Evolutionary conservation across 805 yeast genomes (phyloP).

Genomic region (Cyberlindnera mississippiensis): DNA sequence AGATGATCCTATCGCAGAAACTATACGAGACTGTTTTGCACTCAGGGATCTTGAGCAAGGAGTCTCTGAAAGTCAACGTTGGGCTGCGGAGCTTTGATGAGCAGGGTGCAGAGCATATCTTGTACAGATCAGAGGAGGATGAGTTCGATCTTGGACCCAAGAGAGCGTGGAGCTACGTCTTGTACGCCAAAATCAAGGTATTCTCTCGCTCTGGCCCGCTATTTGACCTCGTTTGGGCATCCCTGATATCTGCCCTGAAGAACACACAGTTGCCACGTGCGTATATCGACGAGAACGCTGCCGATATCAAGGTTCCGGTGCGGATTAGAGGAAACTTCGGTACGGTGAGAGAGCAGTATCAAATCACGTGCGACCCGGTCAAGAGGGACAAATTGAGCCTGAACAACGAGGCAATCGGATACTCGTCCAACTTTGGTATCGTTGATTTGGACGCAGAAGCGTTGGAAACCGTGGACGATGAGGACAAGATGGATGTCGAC

Average conservation of each 20-base stretch:
- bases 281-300: constrained; percentile 59
- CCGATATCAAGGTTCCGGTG: constrained; percentile 47
- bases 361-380: constrained; percentile 53
- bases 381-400: constrained; percentile 37
- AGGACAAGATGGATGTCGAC: constrained; percentile 33
- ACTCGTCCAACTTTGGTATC: constrained; percentile 55
- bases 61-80: constrained; percentile 53
- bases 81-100: constrained; percentile 48
- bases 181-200: constrained; percentile 72
- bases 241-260: constrained; percentile 59
- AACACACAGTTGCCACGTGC: constrained; percentile 62
- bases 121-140: constrained; percentile 47
- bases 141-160: constrained; percentile 32
- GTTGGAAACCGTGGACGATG: constrained; percentile 26
- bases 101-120: constrained; percentile 44
- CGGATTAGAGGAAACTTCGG: constrained; percentile 50
- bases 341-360: constrained; percentile 43
- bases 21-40: constrained; percentile 57
- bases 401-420: constrained; percentile 36
- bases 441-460: constrained; percentile 40
- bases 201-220: constrained; percentile 80
- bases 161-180: constrained; percentile 49
- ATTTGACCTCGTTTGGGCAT: constrained; percentile 70
- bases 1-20: constrained; percentile 67
- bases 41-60: constrained; percentile 47